These are phyloP conservation scores for Nannizziopsis arthrosporioides DNA, from an alignment of 2,329 filamentous ascomycete genomes.

Conservation along the genomic window DNA sequence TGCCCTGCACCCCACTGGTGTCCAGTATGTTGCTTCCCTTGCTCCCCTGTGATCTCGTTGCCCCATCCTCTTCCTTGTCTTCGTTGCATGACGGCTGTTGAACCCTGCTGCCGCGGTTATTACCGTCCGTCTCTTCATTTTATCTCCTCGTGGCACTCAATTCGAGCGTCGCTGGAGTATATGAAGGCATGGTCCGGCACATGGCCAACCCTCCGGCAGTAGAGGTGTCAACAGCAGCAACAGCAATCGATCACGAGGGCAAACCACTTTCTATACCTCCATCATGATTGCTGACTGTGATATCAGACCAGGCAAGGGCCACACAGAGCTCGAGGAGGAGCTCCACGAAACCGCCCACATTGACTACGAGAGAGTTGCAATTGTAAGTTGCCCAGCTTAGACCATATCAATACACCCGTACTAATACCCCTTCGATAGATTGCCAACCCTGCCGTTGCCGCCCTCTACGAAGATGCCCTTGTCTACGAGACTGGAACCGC, in stretches of 20 bases:
- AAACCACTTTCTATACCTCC: not conserved
- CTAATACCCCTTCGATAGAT: constrained; percentile 34
- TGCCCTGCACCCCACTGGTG: constrained; percentile 77
- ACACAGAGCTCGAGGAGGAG: constrained; percentile 96
- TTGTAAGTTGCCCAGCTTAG: constrained; percentile 50
- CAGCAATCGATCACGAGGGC: not conserved
- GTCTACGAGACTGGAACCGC: constrained; percentile 96
- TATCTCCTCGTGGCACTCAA: not conserved
- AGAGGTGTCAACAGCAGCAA: not conserved
- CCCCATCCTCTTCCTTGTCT: constrained; percentile 13
- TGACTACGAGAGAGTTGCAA: constrained; percentile 95
- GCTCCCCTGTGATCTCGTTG: constrained; percentile 1
- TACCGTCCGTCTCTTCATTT: constrained; percentile 1
- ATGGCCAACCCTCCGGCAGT: not conserved
- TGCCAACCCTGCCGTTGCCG: constrained; percentile 87
- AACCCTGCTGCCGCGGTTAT: constrained; percentile 14
- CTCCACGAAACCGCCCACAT: constrained; percentile 97
- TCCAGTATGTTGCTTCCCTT: constrained; percentile 54
- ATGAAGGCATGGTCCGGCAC: not conserved
- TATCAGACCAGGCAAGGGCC: constrained; percentile 63
- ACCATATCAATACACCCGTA: constrained; percentile 7
- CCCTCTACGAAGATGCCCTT: constrained; percentile 97
- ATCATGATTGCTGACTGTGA: constrained; percentile 12
- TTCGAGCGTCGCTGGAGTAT: not conserved
- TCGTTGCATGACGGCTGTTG: constrained; percentile 8